These are phyloP conservation scores for Linnemannia hyalina DNA, from an alignment of 192 early-diverging fungal genomes.

Conservation along the genomic window DNA sequence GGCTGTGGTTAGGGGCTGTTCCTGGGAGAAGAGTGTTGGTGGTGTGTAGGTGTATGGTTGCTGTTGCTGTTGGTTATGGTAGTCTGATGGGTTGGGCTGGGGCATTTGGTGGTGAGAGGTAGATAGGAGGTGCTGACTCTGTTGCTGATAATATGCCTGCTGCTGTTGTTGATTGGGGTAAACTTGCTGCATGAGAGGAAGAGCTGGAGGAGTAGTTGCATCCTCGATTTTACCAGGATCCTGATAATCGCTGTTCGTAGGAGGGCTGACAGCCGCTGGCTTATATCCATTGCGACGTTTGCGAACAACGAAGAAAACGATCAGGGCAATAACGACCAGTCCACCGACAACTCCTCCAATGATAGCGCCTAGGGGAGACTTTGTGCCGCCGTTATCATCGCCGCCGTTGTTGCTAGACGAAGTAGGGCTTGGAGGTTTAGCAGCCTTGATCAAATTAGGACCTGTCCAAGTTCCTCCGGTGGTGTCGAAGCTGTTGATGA, in stretches of 20 bases:
- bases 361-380: conserved; percentile 17
- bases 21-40: conserved; percentile 11
- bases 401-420: not conserved
- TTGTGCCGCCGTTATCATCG: not conserved
- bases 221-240: not conserved
- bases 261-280: not conserved
- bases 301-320: conserved; percentile 31
- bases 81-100: not conserved
- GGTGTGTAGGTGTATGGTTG: conserved; percentile 18
- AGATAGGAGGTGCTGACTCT: conserved; percentile 1
- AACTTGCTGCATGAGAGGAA: conserved; percentile 22
- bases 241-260: not conserved
- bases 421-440: not conserved
- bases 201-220: not conserved
- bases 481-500: conserved; percentile 36
- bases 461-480: conserved; percentile 21
- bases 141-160: conserved; percentile 4
- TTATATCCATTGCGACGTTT: conserved; percentile 12
- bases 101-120: not conserved
- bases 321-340: conserved; percentile 28
- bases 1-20: not conserved
- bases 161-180: conserved; percentile 20
- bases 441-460: conserved; percentile 19
- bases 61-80: not conserved
- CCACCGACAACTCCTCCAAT: conserved; percentile 40